Conservation (phyloP, 495 filamentous ascomycete genomes). For the Acidomyces sp. region DNA sequence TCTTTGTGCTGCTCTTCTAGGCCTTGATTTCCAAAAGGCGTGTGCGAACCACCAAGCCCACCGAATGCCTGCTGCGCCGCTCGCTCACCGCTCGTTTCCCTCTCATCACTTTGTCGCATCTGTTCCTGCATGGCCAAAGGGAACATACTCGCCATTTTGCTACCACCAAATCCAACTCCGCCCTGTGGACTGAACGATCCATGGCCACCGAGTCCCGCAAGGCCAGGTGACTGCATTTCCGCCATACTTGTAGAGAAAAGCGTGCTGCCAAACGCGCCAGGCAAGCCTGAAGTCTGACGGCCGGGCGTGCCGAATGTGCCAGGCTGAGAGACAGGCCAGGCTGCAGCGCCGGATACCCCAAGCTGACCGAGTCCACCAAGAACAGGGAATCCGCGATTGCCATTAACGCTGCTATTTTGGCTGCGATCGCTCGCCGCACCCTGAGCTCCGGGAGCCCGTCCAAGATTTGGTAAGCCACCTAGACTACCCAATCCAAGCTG, state of each 20-base stretch:
- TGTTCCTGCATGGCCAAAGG: slow-evolving; percentile 81
- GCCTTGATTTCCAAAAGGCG: background rate
- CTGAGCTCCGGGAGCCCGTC: slow-evolving; percentile 32
- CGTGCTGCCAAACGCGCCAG: slow-evolving; percentile 55
- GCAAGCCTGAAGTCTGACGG: slow-evolving; percentile 53
- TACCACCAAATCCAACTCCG: slow-evolving; percentile 41
- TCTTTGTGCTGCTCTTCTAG: background rate
- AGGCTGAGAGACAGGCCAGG: slow-evolving; percentile 50
- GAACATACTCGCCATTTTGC: slow-evolving; percentile 75
- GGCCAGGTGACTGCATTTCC: slow-evolving; percentile 63
- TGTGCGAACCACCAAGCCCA: slow-evolving; percentile 4
- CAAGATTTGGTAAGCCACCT: slow-evolving; percentile 16
- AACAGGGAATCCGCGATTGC: slow-evolving; percentile 52
- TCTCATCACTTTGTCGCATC: slow-evolving; percentile 39
- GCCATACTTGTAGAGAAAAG: slow-evolving; percentile 53
- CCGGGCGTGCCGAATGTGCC: slow-evolving; percentile 62
- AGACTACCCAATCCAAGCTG: slow-evolving; percentile 21
- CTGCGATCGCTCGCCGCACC: slow-evolving; percentile 66
- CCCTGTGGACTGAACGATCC: slow-evolving; percentile 32
- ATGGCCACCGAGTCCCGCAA: slow-evolving; percentile 42
- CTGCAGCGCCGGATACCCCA: slow-evolving; percentile 28
- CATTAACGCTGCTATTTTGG: slow-evolving; percentile 73
- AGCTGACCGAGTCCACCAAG: slow-evolving; percentile 44
- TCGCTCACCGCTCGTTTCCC: slow-evolving; percentile 4
- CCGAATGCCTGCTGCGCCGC: background rate